Percentiles rank a stretch among this genome's conserved stretches.
These are phyloP conservation scores for Alternaria rosae DNA, from an alignment of 2,329 filamentous ascomycete species.

Conservation along the genomic window DNA sequence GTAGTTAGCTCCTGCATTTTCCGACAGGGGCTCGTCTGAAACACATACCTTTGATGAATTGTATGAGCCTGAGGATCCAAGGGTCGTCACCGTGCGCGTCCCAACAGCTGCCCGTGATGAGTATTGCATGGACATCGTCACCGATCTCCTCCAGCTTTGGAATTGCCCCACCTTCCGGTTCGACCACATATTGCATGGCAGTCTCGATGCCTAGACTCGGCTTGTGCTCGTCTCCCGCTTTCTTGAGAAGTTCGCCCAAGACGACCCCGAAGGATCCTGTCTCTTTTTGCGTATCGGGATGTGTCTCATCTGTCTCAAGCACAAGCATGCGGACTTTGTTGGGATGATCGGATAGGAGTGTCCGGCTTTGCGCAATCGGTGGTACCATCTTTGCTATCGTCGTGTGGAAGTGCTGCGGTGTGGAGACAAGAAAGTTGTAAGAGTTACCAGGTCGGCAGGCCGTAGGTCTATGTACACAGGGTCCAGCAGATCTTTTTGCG, in stretches of 20 bases:
- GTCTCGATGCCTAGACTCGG: slow-evolving; percentile 64
- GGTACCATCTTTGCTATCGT: slow-evolving; percentile 28
- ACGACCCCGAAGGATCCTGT: slow-evolving; percentile 64
- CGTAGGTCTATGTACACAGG: neutral
- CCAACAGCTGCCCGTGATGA: slow-evolving; percentile 58
- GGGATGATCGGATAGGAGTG: slow-evolving; percentile 31
- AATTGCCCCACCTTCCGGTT: slow-evolving; percentile 48
- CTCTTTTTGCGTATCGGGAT: slow-evolving; percentile 59
- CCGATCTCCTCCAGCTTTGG: slow-evolving; percentile 59
- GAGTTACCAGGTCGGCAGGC: neutral
- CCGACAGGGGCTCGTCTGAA: neutral
- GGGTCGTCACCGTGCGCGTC: slow-evolving; percentile 56
- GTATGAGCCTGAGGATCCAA: slow-evolving; percentile 55
- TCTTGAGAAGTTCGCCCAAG: slow-evolving; percentile 59
- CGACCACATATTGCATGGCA: slow-evolving; percentile 63
- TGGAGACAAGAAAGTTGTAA: neutral
- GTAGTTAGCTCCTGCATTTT: slow-evolving; percentile 3
- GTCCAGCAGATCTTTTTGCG: neutral
- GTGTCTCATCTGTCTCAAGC: slow-evolving; percentile 65
- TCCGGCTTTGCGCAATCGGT: slow-evolving; percentile 27
- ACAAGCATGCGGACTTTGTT: slow-evolving; percentile 59
- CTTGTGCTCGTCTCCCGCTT: slow-evolving; percentile 61
- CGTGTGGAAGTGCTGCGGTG: slow-evolving; percentile 1
- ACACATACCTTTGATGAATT: slow-evolving; percentile 55
- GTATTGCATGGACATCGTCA: slow-evolving; percentile 52